Conservation (phyloP, 192 early-diverging fungal genomes). For the Entophlyctis helioformis region DNA sequence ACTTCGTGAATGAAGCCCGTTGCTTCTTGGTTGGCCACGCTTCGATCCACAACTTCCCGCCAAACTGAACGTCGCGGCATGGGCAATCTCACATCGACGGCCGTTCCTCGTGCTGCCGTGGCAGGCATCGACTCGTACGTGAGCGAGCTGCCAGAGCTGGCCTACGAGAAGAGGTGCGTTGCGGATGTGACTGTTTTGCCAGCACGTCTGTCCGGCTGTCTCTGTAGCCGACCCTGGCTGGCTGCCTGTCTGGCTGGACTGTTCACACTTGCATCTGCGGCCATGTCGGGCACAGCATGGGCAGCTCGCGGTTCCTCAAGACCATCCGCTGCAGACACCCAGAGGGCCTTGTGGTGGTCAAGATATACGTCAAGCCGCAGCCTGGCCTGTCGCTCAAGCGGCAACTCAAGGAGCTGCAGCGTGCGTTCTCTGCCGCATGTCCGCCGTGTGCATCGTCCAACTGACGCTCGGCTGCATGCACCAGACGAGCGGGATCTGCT, state of each 20-base stretch:
- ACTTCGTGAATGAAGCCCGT: no score
- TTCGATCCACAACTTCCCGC: no score
- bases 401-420: slow-evolving; percentile 41
- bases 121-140: slow-evolving; percentile 65
- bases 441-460: background rate
- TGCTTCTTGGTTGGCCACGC: no score
- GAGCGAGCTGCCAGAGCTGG: slow-evolving; percentile 54
- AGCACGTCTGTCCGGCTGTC: background rate
- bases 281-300: slow-evolving; percentile 68
- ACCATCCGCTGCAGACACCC: slow-evolving; percentile 70
- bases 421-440: slow-evolving; percentile 14
- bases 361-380: slow-evolving; percentile 85
- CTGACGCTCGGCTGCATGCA: background rate
- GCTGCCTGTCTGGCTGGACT: no score
- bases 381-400: slow-evolving; percentile 41
- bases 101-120: slow-evolving; percentile 43
- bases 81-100: slow-evolving; percentile 62
- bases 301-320: slow-evolving; percentile 90
- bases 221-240: background rate
- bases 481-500: slow-evolving; percentile 57
- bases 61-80: no score
- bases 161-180: slow-evolving; percentile 56
- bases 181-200: background rate
- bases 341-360: slow-evolving; percentile 77
- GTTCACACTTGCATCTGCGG: no score